Evolutionary conservation across 2,329 filamentous ascomycete genomes (phyloP).

Genomic region (Aspergillus chevalieri): DNA sequence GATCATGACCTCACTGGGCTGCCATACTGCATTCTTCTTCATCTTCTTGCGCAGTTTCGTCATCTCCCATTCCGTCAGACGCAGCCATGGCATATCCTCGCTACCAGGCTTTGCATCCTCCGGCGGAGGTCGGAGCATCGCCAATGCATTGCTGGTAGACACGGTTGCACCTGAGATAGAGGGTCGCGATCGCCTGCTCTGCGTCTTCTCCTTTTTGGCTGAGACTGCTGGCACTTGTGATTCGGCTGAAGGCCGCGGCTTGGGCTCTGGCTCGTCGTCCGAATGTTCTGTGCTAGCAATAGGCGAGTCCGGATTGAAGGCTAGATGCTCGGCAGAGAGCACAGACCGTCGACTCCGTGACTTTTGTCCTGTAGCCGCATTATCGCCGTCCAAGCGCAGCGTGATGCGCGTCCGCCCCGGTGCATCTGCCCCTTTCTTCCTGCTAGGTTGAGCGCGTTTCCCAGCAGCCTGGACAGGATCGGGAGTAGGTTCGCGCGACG

Average conservation of each 20-base stretch:
- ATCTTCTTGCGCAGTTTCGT: slow-evolving; percentile 60
- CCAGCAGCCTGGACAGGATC: slow-evolving; percentile 25
- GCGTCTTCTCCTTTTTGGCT: slow-evolving; percentile 40
- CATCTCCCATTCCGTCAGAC: slow-evolving; percentile 63
- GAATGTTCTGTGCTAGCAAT: slow-evolving; percentile 44
- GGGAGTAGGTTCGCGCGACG: slow-evolving; percentile 56
- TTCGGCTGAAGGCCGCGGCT: slow-evolving; percentile 13
- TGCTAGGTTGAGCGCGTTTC: slow-evolving; percentile 36
- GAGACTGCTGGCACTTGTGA: slow-evolving; percentile 11
- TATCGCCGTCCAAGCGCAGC: slow-evolving; percentile 32
- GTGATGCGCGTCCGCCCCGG: slow-evolving; percentile 36
- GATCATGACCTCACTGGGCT: slow-evolving; percentile 62
- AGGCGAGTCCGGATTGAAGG: slow-evolving; percentile 39
- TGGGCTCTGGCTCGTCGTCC: slow-evolving; percentile 33
- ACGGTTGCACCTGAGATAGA: slow-evolving; percentile 21
- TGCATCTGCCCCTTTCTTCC: slow-evolving; percentile 33
- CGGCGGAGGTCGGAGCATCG: slow-evolving; percentile 54
- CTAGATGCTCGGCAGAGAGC: slow-evolving; percentile 30
- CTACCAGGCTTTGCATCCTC: slow-evolving; percentile 55
- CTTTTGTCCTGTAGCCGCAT: slow-evolving; percentile 22
- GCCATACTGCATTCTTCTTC: slow-evolving; percentile 68
- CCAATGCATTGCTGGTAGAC: slow-evolving; percentile 57
- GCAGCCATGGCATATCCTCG: slow-evolving; percentile 57
- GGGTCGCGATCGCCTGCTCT: slow-evolving; percentile 18
- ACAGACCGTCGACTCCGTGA: slow-evolving; percentile 33